Percentiles rank a stretch among this genome's conserved stretches.
phyloP scores from a whole-genome alignment of 1,139 yeast species.

The Taphrina confusa region DNA sequence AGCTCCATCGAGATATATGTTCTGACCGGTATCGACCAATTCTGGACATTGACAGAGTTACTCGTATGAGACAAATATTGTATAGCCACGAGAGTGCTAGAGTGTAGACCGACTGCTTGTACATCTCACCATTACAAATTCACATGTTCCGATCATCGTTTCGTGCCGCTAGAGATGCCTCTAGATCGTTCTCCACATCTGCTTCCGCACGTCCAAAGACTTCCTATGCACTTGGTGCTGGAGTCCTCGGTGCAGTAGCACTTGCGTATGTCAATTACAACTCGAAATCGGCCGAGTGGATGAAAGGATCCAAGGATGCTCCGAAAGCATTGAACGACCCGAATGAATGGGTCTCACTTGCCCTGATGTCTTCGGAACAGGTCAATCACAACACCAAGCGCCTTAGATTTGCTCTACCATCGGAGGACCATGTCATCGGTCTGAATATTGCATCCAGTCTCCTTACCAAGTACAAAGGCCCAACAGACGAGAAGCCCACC shows the following conservation, averaged over 20 bases:
- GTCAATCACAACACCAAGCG: conserved; percentile 58
- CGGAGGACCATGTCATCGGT: conserved; percentile 71
- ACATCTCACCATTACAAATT: too few relatives aligned
- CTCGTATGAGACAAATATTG: too few relatives aligned
- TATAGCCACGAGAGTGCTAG: too few relatives aligned
- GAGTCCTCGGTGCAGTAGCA: conserved; percentile 21
- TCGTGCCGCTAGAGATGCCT: not conserved
- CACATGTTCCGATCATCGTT: conserved; percentile 14
- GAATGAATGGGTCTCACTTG: conserved; percentile 73
- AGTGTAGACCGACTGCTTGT: too few relatives aligned
- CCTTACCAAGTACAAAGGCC: conserved; percentile 70
- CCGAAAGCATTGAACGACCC: conserved; percentile 36
- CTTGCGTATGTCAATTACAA: conserved; percentile 21
- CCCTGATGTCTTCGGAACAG: conserved; percentile 59
- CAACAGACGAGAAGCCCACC: conserved; percentile 82
- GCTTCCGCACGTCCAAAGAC: not conserved
- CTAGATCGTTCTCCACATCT: conserved; percentile 3
- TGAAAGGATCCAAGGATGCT: conserved; percentile 21
- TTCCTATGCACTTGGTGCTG: conserved; percentile 20
- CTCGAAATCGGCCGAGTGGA: conserved; percentile 28
- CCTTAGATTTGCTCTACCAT: conserved; percentile 70
- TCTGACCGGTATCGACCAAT: too few relatives aligned
- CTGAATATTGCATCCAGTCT: conserved; percentile 77
- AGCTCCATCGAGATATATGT: too few relatives aligned
- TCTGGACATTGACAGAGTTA: too few relatives aligned